A percentile compares a stretch with the other conserved stretches of the same genome.
Conservation (phyloP, 768 basidiomycete genomes). For the Dictyophora rubrovolvata region DNA sequence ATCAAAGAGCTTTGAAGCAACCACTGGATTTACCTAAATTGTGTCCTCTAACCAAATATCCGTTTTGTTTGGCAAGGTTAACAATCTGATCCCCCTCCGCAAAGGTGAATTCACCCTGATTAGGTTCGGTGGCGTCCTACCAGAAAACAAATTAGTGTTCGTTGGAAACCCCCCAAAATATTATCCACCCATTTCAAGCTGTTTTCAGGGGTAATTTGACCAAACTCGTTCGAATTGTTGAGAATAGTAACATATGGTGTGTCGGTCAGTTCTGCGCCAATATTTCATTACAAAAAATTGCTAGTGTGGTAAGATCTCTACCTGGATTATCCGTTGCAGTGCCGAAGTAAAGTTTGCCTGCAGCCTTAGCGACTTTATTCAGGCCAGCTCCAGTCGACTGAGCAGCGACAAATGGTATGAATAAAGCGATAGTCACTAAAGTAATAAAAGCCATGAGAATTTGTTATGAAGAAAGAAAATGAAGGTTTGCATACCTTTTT, state of each 20-base stretch:
- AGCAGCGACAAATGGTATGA: not conserved
- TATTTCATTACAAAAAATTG: not conserved
- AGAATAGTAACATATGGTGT: constrained; percentile 30
- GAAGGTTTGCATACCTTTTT: not conserved
- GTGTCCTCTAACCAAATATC: constrained; percentile 9
- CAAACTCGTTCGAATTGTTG: constrained; percentile 30
- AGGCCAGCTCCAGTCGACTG: not conserved
- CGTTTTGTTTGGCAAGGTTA: constrained; percentile 5
- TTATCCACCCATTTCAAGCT: constrained; percentile 45
- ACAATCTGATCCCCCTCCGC: constrained; percentile 10
- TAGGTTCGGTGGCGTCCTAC: constrained; percentile 12
- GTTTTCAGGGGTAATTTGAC: constrained; percentile 40
- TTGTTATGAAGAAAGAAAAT: not conserved
- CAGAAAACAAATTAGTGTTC: not conserved
- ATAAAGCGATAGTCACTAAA: not conserved
- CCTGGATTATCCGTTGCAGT: not conserved
- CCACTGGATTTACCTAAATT: not conserved
- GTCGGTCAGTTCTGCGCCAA: constrained; percentile 29
- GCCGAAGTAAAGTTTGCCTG: not conserved
- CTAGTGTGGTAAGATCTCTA: not conserved
- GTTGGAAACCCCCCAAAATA: not conserved
- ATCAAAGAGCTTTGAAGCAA: no score
- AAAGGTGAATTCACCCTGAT: constrained; percentile 10
- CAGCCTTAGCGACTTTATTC: not conserved
- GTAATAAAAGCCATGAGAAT: not conserved